Conservation (phyloP, 2,329 filamentous ascomycete species). For the Decorospora gaudefroyi region DNA sequence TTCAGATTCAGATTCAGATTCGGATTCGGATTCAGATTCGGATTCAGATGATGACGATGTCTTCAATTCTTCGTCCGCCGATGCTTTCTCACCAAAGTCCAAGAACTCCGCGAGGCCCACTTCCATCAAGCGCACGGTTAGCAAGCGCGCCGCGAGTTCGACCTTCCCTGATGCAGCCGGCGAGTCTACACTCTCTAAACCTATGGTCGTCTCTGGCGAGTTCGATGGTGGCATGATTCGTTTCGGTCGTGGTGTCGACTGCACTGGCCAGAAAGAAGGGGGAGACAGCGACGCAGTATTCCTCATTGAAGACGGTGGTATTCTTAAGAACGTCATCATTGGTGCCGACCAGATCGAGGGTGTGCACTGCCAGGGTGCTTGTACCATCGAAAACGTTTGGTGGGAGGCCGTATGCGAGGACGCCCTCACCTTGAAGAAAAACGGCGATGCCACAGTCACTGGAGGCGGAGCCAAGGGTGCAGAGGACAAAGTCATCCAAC, state of each 20-base stretch:
- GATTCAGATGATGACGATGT: neutral
- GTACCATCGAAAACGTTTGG: slow-evolving; percentile 54
- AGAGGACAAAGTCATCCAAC: slow-evolving; percentile 51
- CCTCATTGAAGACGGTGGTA: slow-evolving; percentile 57
- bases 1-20: too few relatives aligned
- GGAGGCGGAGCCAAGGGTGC: slow-evolving; percentile 49
- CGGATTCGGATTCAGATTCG: neutral
- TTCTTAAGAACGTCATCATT: slow-evolving; percentile 61
- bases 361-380: slow-evolving; percentile 47
- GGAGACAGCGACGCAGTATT: slow-evolving; percentile 57
- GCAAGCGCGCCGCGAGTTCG: slow-evolving; percentile 17
- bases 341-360: slow-evolving; percentile 51
- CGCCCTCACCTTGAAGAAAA: slow-evolving; percentile 44
- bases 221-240: slow-evolving; percentile 45
- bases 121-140: too few relatives aligned
- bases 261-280: slow-evolving; percentile 53
- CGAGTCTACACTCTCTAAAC: slow-evolving; percentile 22
- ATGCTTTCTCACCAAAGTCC: slow-evolving; percentile 1
- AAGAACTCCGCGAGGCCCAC: slow-evolving; percentile 11
- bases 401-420: slow-evolving; percentile 47
- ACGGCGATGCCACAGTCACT: slow-evolving; percentile 34
- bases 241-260: slow-evolving; percentile 44
- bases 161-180: slow-evolving; percentile 31
- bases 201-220: slow-evolving; percentile 30
- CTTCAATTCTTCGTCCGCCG: neutral